These are phyloP conservation scores for Orychophragmus violaceus DNA, from an alignment of 345 rosid genomes.

Conservation along the genomic window DNA sequence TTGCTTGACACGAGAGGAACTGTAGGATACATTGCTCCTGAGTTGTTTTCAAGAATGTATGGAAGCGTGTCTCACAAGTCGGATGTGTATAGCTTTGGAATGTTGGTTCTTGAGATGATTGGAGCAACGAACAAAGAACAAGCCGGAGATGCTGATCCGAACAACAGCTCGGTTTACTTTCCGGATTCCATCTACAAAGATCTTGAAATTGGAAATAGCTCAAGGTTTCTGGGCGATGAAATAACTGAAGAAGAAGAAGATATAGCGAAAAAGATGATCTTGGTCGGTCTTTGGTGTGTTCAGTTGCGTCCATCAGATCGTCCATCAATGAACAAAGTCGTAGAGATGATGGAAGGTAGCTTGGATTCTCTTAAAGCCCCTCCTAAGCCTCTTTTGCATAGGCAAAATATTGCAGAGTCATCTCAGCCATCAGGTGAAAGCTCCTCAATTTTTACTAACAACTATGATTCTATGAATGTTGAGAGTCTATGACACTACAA, in stretches of 20 bases:
- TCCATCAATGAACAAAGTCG: constrained; percentile 20
- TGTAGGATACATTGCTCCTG: constrained; percentile 44
- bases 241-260: constrained; percentile 15
- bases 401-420: neutral
- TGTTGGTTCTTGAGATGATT: constrained; percentile 44
- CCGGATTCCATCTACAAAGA: constrained; percentile 14
- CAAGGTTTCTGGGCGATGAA: neutral
- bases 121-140: constrained; percentile 25
- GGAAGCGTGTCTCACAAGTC: constrained; percentile 39
- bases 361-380: constrained; percentile 14
- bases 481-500: neutral
- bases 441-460: constrained; percentile 6
- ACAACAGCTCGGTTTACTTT: constrained; percentile 9
- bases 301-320: constrained; percentile 20
- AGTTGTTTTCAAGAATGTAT: constrained; percentile 31
- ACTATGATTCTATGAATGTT: constrained; percentile 3
- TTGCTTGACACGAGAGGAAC: constrained; percentile 41
- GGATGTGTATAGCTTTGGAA: constrained; percentile 44
- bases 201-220: neutral
- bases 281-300: constrained; percentile 22
- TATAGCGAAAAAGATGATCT: constrained; percentile 9
- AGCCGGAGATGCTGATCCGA: neutral
- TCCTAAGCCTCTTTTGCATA: constrained; percentile 16
- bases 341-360: constrained; percentile 27
- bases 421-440: constrained; percentile 7